Conservation (phyloP, 1,284 basidiomycete genomes). For the Ustilago crameri region DNA sequence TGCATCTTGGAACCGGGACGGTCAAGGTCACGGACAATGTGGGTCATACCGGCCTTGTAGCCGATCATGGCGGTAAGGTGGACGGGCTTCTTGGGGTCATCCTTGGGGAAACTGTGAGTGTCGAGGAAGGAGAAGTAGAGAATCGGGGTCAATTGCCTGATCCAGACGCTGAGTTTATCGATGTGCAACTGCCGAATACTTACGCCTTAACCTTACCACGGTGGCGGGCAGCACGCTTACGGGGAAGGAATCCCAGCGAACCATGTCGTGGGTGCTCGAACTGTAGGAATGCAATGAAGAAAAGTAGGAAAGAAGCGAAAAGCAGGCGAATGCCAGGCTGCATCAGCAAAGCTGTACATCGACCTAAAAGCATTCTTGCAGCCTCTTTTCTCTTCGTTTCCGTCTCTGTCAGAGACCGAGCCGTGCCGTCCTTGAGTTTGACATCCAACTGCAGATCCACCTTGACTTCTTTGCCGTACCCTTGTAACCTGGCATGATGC, state of each 20-base stretch:
- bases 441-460: not conserved
- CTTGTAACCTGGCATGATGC: too few relatives aligned
- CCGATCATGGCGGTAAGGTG: constrained; percentile 98
- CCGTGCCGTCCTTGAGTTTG: not conserved
- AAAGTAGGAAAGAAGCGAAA: constrained; percentile 43
- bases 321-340: constrained; percentile 54
- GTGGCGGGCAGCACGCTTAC: constrained; percentile 68
- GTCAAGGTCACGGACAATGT: constrained; percentile 98
- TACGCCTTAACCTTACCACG: constrained; percentile 67
- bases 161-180: not conserved
- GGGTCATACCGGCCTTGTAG: constrained; percentile 99
- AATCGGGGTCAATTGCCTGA: not conserved
- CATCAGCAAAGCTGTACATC: constrained; percentile 60
- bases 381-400: constrained; percentile 32
- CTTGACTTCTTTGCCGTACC: not conserved
- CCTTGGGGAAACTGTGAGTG: constrained; percentile 72
- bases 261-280: constrained; percentile 68
- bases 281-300: constrained; percentile 36
- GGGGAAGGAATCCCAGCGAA: constrained; percentile 68
- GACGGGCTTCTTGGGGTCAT: constrained; percentile 99
- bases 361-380: constrained; percentile 50
- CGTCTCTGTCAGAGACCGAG: constrained; percentile 19
- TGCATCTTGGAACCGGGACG: constrained; percentile 82
- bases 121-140: not conserved
- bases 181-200: constrained; percentile 23